Percentiles rank a stretch among this genome's conserved stretches.
phyloP scores from a whole-genome alignment of 805 yeast genomes.

The Kodamaea neixiangensis region DNA sequence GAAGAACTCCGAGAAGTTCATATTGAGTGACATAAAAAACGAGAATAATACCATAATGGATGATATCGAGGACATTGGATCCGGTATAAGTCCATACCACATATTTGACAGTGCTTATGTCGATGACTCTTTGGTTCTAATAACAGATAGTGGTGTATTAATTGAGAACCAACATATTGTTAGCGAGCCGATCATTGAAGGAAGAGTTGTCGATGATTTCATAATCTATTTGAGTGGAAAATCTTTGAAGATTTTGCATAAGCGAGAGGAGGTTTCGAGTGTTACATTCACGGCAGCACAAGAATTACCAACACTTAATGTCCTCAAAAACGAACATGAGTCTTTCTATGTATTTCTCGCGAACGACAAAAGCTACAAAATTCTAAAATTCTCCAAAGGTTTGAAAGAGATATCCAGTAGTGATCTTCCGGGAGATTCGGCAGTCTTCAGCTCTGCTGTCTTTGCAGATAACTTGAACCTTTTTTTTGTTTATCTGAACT shows the following conservation, averaged over 20 bases:
- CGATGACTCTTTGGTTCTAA: neutral
- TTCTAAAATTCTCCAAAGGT: neutral
- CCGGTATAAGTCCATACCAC: neutral
- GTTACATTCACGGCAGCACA: neutral
- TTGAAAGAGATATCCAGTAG: neutral
- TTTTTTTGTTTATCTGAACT: conserved; percentile 9
- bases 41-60: neutral
- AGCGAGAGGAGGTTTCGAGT: neutral
- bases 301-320: neutral
- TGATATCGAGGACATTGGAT: neutral
- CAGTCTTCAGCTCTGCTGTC: conserved; percentile 1
- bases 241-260: neutral
- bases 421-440: conserved; percentile 1
- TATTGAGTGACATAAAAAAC: neutral
- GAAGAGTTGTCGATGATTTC: neutral
- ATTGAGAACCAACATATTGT: neutral
- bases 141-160: neutral
- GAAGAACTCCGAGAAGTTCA: neutral
- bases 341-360: neutral
- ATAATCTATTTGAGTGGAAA: neutral
- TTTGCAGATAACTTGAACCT: neutral
- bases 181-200: neutral
- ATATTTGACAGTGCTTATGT: neutral
- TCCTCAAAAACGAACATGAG: neutral
- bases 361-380: conserved; percentile 2